phyloP scores from a whole-genome alignment of 78 protist species.

The Dictyostelium citrinum region DNA sequence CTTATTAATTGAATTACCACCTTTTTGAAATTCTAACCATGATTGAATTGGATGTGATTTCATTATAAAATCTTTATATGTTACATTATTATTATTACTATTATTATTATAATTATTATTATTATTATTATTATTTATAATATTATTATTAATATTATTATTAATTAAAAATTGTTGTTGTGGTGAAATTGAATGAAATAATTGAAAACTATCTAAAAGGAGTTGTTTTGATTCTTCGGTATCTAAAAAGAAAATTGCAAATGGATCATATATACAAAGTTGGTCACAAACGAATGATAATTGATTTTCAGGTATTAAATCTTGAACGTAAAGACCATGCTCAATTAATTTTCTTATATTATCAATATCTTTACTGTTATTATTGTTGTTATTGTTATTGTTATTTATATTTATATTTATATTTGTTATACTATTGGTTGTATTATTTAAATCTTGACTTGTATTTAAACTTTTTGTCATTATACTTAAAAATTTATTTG shows the following conservation, averaged over 20 bases:
- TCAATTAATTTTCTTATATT: background rate
- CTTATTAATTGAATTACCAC: background rate
- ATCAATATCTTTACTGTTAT: background rate
- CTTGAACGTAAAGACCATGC: background rate
- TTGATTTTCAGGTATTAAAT: background rate
- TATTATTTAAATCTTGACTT: background rate
- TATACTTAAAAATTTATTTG: background rate
- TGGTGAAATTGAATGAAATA: background rate
- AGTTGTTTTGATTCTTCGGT: constrained; percentile 4
- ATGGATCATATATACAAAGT: constrained; percentile 31
- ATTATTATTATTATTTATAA: background rate
- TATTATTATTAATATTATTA: background rate
- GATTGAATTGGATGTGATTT: background rate
- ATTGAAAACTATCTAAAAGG: background rate
- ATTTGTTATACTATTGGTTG: background rate
- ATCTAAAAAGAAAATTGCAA: background rate
- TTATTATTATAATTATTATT: background rate
- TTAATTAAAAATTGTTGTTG: background rate
- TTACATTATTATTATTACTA: background rate
- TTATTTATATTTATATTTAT: background rate
- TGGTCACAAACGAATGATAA: background rate
- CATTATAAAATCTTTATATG: background rate
- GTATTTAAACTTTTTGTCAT: background rate
- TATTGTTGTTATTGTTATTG: background rate
- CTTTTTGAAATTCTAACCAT: constrained; percentile 8